Evolutionary conservation across 2,329 filamentous ascomycete genomes (phyloP), one percentile per base, ranked within the genome.

Genomic region (Aspergillus hiratsukae): DNA sequence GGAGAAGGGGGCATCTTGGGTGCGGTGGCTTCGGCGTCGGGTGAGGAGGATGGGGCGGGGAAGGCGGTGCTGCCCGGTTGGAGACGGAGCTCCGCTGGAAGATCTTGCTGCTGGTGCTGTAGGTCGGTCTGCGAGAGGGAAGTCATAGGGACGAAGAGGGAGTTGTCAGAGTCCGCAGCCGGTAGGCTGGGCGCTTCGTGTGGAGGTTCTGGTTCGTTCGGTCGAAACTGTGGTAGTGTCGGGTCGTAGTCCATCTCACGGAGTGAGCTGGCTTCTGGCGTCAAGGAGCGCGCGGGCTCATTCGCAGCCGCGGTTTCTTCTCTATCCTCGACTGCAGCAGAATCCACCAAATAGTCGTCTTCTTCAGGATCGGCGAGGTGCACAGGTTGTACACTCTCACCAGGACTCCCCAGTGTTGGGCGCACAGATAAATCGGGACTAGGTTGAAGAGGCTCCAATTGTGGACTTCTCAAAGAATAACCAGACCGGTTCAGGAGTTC

Each of bases 181-280:
- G 48, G 14, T 31, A 35, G 9, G 9, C 10, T 19, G n/a, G 7
- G n/a, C 43, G 4, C 9, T 25, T 28, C 11, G 40, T 40, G 21
- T 4, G 43, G 43, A 46, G 11, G 9, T 25, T 17, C 10, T 48
- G 3, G 61, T 57, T 70, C 68, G 56, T 78, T 69, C 4, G 77
- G 78, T 48, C 77, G 74, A 61, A 76, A 70, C 51, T 80, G 78
- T 21, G 78, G 77, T 4, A 80, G 70, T 7, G 76, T 79, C 27
- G 78, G 75, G 58, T 80, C 76, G 51, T 66, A 66, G 31, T 63
- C 53, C 4, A 50, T 51, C 8, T 56, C 49, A 27, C 54, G 37
- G 21, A 56, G 43, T 40, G 60, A 27, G 7, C 28, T 48, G n/a
- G 49, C 46, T n/a, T 59, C 56, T 49, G 60, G 37, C 19, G 54